Evolutionary conservation across 495 filamentous ascomycete species (phyloP).

Genomic region (Xylaria curta): DNA sequence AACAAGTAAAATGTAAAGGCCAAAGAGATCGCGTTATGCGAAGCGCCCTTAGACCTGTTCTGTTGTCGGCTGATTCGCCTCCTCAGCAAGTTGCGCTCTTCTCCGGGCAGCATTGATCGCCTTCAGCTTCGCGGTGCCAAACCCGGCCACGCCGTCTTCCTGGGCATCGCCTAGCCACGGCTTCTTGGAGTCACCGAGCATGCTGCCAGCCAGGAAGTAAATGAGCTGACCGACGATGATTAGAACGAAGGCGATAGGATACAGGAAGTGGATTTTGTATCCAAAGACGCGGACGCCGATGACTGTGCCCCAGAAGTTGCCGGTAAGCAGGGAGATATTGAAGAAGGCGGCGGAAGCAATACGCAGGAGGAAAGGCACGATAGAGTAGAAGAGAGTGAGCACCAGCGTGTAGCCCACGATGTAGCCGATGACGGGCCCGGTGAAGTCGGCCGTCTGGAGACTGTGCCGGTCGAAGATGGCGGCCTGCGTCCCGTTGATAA

Average conservation of each 20-base stretch:
- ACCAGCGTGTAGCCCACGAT: constrained; percentile 85
- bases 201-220: constrained; percentile 79
- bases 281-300: constrained; percentile 89
- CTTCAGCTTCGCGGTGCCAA: constrained; percentile 88
- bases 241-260: constrained; percentile 91
- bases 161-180: constrained; percentile 92
- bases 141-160: constrained; percentile 76
- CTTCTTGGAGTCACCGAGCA: constrained; percentile 89
- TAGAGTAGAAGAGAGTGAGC: constrained; percentile 82
- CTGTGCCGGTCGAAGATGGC: constrained; percentile 84
- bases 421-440: constrained; percentile 75
- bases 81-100: constrained; percentile 32
- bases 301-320: constrained; percentile 95
- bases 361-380: constrained; percentile 85
- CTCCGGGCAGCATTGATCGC: constrained; percentile 63
- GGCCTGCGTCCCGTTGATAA: constrained; percentile 90
- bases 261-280: constrained; percentile 82
- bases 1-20: background rate
- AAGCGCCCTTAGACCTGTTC: constrained; percentile 14
- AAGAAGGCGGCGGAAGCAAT: constrained; percentile 93
- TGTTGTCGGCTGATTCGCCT: constrained; percentile 1
- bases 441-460: constrained; percentile 72
- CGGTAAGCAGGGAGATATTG: constrained; percentile 91
- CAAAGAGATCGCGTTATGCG: background rate
- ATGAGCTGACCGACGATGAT: constrained; percentile 83